phyloP scores from a whole-genome alignment of 768 basidiomycete species.

The Lenzites betulinus region DNA sequence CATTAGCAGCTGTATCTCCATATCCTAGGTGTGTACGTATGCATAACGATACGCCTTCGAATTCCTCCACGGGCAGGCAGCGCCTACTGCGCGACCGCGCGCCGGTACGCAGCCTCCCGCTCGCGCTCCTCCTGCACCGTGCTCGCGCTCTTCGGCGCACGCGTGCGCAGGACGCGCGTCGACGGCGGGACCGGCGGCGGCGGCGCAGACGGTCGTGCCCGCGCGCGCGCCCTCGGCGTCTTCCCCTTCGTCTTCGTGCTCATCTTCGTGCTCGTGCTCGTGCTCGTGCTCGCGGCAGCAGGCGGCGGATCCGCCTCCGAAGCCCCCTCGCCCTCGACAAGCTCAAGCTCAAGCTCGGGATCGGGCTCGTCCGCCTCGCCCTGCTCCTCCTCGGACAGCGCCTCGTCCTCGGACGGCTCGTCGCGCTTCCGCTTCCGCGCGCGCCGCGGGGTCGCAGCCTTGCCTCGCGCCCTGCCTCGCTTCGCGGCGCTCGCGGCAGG shows the following conservation, averaged over 20 bases:
- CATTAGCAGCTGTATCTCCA: background rate
- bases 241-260: too few relatives aligned
- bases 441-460: conserved; percentile 14
- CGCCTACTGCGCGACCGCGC: conserved; percentile 48
- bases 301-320: background rate
- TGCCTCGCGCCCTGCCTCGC: background rate
- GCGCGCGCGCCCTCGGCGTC: conserved; percentile 3
- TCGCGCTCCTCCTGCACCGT: conserved; percentile 51
- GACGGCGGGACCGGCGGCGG: conserved; percentile 21
- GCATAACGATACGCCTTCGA: background rate
- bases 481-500: background rate
- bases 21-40: background rate
- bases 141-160: conserved; percentile 53
- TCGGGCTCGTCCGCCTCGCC: too few relatives aligned
- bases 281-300: background rate
- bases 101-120: conserved; percentile 50
- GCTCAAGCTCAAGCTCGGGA: too few relatives aligned
- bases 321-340: background rate
- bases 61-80: too few relatives aligned
- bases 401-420: conserved; percentile 9
- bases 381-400: background rate
- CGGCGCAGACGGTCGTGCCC: conserved; percentile 8
- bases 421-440: conserved; percentile 25
- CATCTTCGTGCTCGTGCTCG: too few relatives aligned
- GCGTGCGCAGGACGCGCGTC: conserved; percentile 58